Percentiles rank a stretch among this genome's conserved stretches.
These are phyloP conservation scores for Porpolomopsis calyptriformis DNA, from an alignment of 768 basidiomycete species.

Conservation along the genomic window DNA sequence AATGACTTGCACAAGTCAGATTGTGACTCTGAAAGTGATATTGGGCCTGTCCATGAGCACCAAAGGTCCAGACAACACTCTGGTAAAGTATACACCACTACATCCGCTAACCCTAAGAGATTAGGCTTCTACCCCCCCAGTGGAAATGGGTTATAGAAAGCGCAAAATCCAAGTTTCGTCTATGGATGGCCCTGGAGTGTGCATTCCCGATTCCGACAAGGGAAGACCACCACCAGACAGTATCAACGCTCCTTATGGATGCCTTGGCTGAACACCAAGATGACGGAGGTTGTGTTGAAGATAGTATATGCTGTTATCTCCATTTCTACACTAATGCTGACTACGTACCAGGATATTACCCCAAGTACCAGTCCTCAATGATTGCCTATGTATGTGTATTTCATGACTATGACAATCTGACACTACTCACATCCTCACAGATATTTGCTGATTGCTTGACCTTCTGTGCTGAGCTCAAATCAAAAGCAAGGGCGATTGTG, in stretches of 20 bases:
- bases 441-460: not conserved
- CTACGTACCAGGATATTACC: not conserved
- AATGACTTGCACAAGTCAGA: not conserved
- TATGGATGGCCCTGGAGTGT: not conserved
- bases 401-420: too few species aligned
- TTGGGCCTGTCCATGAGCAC: too few species aligned
- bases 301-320: not conserved
- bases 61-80: not conserved
- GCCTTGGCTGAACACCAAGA: not conserved
- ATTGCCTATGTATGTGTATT: not conserved
- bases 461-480: constrained; percentile 1
- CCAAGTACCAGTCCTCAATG: not conserved
- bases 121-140: not conserved
- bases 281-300: not conserved
- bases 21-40: not conserved
- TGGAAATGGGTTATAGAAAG: not conserved
- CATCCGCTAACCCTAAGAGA: not conserved
- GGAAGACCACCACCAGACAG: not conserved
- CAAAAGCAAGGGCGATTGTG: not conserved
- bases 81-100: not conserved
- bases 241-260: not conserved
- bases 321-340: not conserved
- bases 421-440: not conserved
- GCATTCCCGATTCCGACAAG: not conserved
- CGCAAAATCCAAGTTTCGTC: not conserved